Evolutionary conservation across 495 filamentous ascomycete species (phyloP).

Genomic region (Neurospora sp.): DNA sequence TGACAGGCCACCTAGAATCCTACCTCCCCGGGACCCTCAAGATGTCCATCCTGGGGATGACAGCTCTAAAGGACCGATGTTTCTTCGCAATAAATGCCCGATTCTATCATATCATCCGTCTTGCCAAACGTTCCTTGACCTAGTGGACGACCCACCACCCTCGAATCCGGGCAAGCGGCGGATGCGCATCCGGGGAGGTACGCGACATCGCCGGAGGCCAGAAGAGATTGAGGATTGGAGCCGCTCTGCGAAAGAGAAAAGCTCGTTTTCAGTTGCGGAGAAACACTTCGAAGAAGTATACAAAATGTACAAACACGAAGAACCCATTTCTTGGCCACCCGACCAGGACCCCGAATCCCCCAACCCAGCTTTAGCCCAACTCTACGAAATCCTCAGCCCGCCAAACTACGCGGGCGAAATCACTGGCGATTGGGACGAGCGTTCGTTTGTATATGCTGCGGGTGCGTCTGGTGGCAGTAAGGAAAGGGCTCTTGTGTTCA

Average conservation of each 20-base stretch:
- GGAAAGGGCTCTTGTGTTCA: constrained; percentile 38
- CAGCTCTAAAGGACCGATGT: constrained; percentile 29
- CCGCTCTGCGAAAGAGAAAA: background rate
- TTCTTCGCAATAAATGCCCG: constrained; percentile 48
- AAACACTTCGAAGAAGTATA: constrained; percentile 18
- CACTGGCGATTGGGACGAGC: constrained; percentile 48
- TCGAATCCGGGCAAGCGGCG: constrained; percentile 23
- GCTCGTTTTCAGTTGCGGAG: background rate
- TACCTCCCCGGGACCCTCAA: constrained; percentile 9
- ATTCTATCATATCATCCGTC: constrained; percentile 49
- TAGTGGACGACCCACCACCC: constrained; percentile 47
- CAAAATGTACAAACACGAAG: constrained; percentile 35
- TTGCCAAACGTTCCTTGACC: constrained; percentile 52
- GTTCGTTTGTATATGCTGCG: constrained; percentile 47
- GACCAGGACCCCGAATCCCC: constrained; percentile 26
- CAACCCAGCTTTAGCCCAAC: constrained; percentile 25
- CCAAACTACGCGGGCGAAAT: constrained; percentile 36
- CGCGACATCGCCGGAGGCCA: constrained; percentile 40
- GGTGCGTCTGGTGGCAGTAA: constrained; percentile 26
- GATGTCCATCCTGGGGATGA: constrained; percentile 25
- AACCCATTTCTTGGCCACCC: constrained; percentile 51
- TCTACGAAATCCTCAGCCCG: constrained; percentile 50
- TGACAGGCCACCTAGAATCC: background rate
- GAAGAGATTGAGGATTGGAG: constrained; percentile 30
- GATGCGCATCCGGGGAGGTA: constrained; percentile 20